Evolutionary conservation across 164 flowering plant genomes (phyloP), one percentile per base, ranked within the genome.

Genomic region (Liquidambar formosana): DNA sequence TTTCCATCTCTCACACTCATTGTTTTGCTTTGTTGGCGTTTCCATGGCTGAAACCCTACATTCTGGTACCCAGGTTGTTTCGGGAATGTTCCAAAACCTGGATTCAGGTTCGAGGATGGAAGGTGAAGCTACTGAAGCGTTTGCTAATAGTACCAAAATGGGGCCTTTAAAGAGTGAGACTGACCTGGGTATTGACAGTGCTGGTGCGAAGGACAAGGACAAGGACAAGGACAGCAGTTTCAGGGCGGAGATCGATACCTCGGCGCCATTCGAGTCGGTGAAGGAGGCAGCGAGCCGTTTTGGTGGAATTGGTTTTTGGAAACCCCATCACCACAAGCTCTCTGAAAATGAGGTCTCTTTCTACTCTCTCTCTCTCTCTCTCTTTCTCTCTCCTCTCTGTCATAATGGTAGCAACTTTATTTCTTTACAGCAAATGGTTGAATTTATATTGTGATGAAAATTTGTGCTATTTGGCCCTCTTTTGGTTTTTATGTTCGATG

Each of bases 251-350:
- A 87, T 94, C 56, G 98, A 94, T 61, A 92, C 98, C 0, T 86
- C 98, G 4, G 84, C 88, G 57, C 97, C 97, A 41, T 90, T 92
- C 60, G 96, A 89, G 84, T 92, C 98, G 0, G 98, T 92, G 49
- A 94, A 85, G 81, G 95, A 92, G 69, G 98, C 98, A 0, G 96
- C 82, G 16, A 76, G 57, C 57, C 81, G 79, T 15, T 94, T 94
- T 72, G 98, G 93, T 59, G 97, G 98, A n/a, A 72, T 89, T 48
- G 98, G 87, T 1, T 85, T 77, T 73, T 92, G 98, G 97, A 88
- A 79, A 71, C 94, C 97, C 57, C 53, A 69, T 57, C 68, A 68
- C 14, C 60, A 47, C 10, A 80, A 81, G 66, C 57, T 52, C 64
- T 45, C 54, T 38, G 73, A 63, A 21, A 16, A 70, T 16, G 59